phyloP scores from a whole-genome alignment of 2,329 filamentous ascomycete species.

The Cladosporium sp. region DNA sequence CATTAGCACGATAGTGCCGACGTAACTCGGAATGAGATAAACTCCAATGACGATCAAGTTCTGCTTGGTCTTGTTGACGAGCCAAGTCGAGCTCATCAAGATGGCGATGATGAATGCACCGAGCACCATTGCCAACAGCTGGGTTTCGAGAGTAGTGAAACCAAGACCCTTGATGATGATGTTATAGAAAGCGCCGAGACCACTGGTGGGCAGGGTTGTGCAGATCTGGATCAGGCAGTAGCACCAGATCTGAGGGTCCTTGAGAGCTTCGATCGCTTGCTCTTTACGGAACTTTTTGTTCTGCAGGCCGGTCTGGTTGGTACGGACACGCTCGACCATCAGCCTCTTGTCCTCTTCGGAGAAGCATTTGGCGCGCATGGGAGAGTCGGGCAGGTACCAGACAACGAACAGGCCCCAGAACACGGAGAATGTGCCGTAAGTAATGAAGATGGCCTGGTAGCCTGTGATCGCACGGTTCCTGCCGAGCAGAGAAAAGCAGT shows the following conservation, averaged over 20 bases:
- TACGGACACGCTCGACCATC: conserved; percentile 50
- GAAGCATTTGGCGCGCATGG: conserved; percentile 72
- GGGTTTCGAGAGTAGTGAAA: conserved; percentile 67
- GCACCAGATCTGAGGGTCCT: conserved; percentile 62
- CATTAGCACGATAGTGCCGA: conserved; percentile 73
- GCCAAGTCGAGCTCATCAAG: conserved; percentile 65
- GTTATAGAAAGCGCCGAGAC: conserved; percentile 71
- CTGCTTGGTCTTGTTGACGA: conserved; percentile 69
- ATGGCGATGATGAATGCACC: conserved; percentile 74
- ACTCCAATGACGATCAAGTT: conserved; percentile 67
- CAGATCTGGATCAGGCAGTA: conserved; percentile 60
- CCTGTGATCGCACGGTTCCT: conserved; percentile 35
- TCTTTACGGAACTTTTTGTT: conserved; percentile 54
- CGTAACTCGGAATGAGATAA: conserved; percentile 69
- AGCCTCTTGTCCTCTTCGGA: conserved; percentile 62
- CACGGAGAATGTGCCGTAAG: conserved; percentile 65
- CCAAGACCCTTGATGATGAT: conserved; percentile 73
- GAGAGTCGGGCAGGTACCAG: conserved; percentile 67
- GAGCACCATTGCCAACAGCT: conserved; percentile 73
- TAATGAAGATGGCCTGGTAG: conserved; percentile 70
- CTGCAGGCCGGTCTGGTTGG: conserved; percentile 50
- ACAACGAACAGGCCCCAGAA: conserved; percentile 66
- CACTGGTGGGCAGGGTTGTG: conserved; percentile 72
- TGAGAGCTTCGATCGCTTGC: conserved; percentile 59
- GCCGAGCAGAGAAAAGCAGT: conserved; percentile 46